A percentile compares a stretch with the other conserved stretches of the same genome.
phyloP scores from a whole-genome alignment of 306 rosid genomes.

The Vigna reflexopilosa region DNA sequence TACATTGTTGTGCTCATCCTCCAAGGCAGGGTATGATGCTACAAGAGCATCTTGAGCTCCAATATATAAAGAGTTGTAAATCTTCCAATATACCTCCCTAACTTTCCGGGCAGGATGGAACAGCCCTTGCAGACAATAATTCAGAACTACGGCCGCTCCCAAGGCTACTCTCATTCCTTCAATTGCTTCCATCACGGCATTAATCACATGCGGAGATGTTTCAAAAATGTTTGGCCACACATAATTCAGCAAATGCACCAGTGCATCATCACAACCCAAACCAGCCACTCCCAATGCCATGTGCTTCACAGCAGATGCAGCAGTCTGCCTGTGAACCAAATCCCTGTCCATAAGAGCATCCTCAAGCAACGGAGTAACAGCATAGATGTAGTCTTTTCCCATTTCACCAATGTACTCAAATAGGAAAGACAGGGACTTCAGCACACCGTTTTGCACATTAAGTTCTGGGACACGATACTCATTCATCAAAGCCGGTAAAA shows the following conservation, averaged over 20 bases:
- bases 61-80: conserved; percentile 45
- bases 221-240: conserved; percentile 98
- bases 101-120: conserved; percentile 54
- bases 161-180: conserved; percentile 98
- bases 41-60: conserved; percentile 57
- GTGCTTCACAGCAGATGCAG: conserved; percentile 98
- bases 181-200: conserved; percentile 97
- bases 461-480: conserved; percentile 98
- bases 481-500: conserved; percentile 93
- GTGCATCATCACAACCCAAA: conserved; percentile 93
- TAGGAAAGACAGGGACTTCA: conserved; percentile 91
- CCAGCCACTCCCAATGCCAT: conserved; percentile 99
- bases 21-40: conserved; percentile 49
- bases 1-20: conserved; percentile 50
- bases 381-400: conserved; percentile 97
- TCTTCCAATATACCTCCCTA: conserved; percentile 55
- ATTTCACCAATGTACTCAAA: conserved; percentile 98
- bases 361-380: conserved; percentile 94
- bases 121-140: conserved; percentile 54
- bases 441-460: conserved; percentile 92
- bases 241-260: conserved; percentile 81
- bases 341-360: conserved; percentile 98
- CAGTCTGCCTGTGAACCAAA: conserved; percentile 95
- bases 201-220: conserved; percentile 94
- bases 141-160: conserved; percentile 87